These are phyloP conservation scores for Murraya koenigii DNA, from an alignment of 345 rosid genomes.

Conservation along the genomic window DNA sequence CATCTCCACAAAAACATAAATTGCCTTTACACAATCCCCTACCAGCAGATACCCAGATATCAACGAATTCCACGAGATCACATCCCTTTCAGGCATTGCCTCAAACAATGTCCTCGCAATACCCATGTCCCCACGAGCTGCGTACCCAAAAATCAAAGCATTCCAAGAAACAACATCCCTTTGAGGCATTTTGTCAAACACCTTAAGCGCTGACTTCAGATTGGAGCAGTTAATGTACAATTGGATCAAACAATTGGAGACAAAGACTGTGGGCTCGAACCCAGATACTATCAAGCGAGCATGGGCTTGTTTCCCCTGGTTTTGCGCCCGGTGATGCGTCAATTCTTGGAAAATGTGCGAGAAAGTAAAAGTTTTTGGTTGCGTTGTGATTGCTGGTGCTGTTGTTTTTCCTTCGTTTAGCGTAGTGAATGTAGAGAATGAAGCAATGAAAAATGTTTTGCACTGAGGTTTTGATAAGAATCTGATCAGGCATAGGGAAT, in stretches of 20 bases:
- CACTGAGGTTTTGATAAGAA: background rate
- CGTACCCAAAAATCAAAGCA: conserved; percentile 57
- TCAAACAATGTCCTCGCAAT: conserved; percentile 46
- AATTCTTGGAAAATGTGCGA: conserved; percentile 74
- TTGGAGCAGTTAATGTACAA: conserved; percentile 47
- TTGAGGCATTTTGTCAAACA: conserved; percentile 64
- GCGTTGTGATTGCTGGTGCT: too few species aligned
- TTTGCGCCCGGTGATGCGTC: conserved; percentile 35
- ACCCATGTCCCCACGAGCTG: conserved; percentile 46
- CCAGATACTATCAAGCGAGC: conserved; percentile 72
- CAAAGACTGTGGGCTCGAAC: conserved; percentile 63
- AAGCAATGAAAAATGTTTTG: conserved; percentile 6
- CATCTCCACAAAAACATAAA: conserved; percentile 61
- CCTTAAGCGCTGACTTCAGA: conserved; percentile 43
- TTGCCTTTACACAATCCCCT: conserved; percentile 44
- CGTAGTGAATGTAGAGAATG: conserved; percentile 34
- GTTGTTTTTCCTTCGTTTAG: conserved; percentile 20
- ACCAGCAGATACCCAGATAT: conserved; percentile 66
- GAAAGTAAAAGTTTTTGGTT: conserved; percentile 39
- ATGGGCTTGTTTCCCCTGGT: conserved; percentile 75
- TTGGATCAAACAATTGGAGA: conserved; percentile 70
- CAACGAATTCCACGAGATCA: conserved; percentile 86
- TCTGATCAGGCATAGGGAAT: conserved; percentile 10
- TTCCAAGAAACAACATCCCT: conserved; percentile 82
- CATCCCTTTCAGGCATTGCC: conserved; percentile 67